Evolutionary conservation across 768 basidiomycete genomes (phyloP).

Genomic region (Lactifluus subvellereus): DNA sequence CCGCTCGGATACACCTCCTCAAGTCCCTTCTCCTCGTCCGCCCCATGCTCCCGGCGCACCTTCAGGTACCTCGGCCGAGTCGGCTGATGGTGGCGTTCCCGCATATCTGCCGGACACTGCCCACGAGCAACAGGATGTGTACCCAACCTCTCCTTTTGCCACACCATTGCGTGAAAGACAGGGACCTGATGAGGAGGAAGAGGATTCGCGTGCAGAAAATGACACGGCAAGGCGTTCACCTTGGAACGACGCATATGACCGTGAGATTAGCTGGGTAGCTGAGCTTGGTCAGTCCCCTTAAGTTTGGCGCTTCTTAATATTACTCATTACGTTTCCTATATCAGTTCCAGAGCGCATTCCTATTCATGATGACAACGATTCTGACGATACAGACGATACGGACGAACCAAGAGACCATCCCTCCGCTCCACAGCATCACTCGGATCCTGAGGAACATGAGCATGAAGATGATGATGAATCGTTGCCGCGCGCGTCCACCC

Average conservation of each 20-base stretch:
- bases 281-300: constrained; percentile 51
- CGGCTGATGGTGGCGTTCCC: constrained; percentile 44
- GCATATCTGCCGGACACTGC: constrained; percentile 41
- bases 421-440: constrained; percentile 6
- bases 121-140: constrained; percentile 51
- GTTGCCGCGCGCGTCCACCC: constrained; percentile 51
- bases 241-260: constrained; percentile 31
- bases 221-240: constrained; percentile 28
- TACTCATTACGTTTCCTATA: constrained; percentile 6
- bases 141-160: constrained; percentile 66
- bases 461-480: constrained; percentile 42
- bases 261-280: constrained; percentile 72
- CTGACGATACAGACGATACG: constrained; percentile 42
- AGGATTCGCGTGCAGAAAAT: constrained; percentile 47
- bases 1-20: constrained; percentile 40
- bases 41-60: constrained; percentile 51
- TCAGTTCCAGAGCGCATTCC: constrained; percentile 62
- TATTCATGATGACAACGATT: constrained; percentile 52
- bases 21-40: constrained; percentile 32
- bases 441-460: constrained; percentile 41
- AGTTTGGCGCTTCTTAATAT: background rate
- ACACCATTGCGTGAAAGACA: constrained; percentile 60
- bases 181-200: constrained; percentile 52
- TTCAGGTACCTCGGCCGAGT: constrained; percentile 42
- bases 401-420: constrained; percentile 35